Conservation (phyloP, 176 grass and related monocot species). For the Carex parvula region DNA sequence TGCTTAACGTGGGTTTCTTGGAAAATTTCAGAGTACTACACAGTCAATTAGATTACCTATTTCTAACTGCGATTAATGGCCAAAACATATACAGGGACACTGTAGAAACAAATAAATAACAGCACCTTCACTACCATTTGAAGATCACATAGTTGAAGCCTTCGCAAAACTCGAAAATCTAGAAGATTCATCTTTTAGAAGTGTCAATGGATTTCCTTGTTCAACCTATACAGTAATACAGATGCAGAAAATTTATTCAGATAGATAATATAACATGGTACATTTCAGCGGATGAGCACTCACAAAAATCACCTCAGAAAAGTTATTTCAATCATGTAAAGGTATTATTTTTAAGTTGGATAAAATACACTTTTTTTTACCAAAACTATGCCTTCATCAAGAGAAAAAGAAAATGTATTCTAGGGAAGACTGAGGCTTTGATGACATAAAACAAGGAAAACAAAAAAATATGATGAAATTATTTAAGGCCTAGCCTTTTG, state of each 20-base stretch:
- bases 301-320: background rate
- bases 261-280: background rate
- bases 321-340: background rate
- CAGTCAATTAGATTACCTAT: background rate
- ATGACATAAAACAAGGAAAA: background rate
- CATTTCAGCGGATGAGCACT: background rate
- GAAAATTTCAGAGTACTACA: background rate
- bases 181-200: conserved; percentile 47
- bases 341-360: background rate
- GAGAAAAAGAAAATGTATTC: background rate
- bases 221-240: conserved; percentile 55
- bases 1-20: background rate
- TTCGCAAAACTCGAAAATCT: conserved; percentile 70
- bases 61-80: background rate
- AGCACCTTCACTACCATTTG: background rate
- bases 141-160: conserved; percentile 62
- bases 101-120: background rate
- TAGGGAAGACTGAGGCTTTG: background rate
- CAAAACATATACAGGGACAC: background rate
- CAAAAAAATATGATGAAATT: background rate
- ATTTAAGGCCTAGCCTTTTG: background rate
- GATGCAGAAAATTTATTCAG: background rate
- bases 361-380: background rate
- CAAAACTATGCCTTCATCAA: background rate
- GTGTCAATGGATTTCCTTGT: conserved; percentile 63